Conservation (phyloP, 257 asterid species). For the Penstemon eatonii region DNA sequence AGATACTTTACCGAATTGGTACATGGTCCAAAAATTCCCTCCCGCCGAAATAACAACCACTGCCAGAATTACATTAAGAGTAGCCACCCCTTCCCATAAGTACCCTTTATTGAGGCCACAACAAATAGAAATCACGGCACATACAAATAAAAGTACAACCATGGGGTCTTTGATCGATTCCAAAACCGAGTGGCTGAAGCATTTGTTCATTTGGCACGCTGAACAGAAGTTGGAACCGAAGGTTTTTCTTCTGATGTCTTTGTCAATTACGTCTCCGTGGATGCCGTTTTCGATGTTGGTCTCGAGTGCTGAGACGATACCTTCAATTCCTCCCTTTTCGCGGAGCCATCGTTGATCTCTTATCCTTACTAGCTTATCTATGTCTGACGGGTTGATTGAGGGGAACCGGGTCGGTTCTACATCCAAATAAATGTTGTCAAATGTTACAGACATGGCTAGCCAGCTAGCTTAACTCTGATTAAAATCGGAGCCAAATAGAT, state of each 20-base stretch:
- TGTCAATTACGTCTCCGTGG: background rate
- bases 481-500: too few relatives aligned
- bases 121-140: slow-evolving; percentile 43
- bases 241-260: background rate
- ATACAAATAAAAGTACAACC: slow-evolving; percentile 34
- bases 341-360: slow-evolving; percentile 22
- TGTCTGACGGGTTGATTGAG: background rate
- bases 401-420: background rate
- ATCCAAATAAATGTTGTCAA: too few relatives aligned
- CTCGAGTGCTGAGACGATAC: slow-evolving; percentile 21
- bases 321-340: slow-evolving; percentile 28
- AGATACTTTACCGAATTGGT: slow-evolving; percentile 40
- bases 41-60: slow-evolving; percentile 39
- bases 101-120: slow-evolving; percentile 42
- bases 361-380: slow-evolving; percentile 1
- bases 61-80: slow-evolving; percentile 39
- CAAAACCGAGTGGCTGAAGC: slow-evolving; percentile 9
- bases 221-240: background rate
- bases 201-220: too few relatives aligned
- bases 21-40: slow-evolving; percentile 37
- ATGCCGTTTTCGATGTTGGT: slow-evolving; percentile 27
- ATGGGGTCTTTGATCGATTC: slow-evolving; percentile 41
- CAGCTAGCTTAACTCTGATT: too few relatives aligned
- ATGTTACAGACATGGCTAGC: too few relatives aligned
- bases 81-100: slow-evolving; percentile 55